Conservation (phyloP, 306 rosid genomes). For the Rosa persica region DNA sequence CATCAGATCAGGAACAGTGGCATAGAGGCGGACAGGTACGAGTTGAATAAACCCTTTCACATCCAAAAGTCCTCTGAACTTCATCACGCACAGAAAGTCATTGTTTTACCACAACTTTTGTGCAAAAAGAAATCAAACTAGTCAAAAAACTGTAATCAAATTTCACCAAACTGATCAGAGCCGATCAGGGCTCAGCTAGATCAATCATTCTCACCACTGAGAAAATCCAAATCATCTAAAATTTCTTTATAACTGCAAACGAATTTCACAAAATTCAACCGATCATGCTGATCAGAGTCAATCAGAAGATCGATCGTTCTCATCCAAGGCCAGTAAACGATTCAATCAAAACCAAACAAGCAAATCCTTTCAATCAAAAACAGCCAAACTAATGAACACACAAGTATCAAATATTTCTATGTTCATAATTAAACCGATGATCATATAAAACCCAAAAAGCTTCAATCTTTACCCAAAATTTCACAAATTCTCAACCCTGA, state of each 20-base stretch:
- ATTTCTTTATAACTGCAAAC: neutral
- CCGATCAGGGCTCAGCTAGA: neutral
- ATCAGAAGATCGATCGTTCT: neutral
- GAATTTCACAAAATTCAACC: neutral
- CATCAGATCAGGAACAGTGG: neutral
- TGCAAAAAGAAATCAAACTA: too few relatives aligned
- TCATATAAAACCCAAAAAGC: neutral
- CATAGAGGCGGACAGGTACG: too few relatives aligned
- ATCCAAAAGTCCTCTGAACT: too few relatives aligned
- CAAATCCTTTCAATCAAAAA: neutral
- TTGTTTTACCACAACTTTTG: too few relatives aligned
- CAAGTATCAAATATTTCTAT: neutral
- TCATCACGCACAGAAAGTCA: too few relatives aligned
- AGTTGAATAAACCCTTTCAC: too few relatives aligned
- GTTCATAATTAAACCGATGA: neutral
- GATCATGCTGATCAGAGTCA: neutral
- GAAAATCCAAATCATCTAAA: neutral
- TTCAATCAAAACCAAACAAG: neutral
- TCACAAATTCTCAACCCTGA: neutral
- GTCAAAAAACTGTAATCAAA: neutral
- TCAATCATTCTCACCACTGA: neutral
- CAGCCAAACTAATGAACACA: neutral
- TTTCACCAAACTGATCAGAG: neutral
- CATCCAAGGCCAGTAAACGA: neutral
- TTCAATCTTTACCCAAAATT: neutral